Evolutionary conservation across 371 early-diverging fungal species (phyloP), one percentile per base, ranked within the genome.

Genomic region (Circinella minor): DNA sequence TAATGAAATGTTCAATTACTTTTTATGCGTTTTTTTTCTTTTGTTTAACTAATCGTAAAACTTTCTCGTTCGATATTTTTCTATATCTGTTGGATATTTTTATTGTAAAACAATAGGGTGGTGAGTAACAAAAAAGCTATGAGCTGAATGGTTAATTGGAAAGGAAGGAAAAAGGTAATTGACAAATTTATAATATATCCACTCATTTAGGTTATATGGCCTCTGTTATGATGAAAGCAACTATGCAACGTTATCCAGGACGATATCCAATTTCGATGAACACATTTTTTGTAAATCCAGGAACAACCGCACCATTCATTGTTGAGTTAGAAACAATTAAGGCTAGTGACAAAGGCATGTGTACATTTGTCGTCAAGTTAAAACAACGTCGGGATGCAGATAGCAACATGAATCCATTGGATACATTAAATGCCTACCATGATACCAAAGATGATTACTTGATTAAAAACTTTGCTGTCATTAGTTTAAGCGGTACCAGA

Each of bases 141-240:
- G 11, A 43, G 11, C 3, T 43, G 43, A 9, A 11, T 6, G 43
- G 43, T 43, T 43, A 6, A 43, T 11, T 43, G 43, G 43, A 43
- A 4, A 43, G 11, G 6, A 9, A 43, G 43, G 43, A 27, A 27
- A 27, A 27, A 27, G 27, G 2, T 27, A 2, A 27, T 27, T 27
- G 27, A 27, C 27, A 2, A 2, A 27, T 43, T 43, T 43, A 43
- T 51, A 51, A 51, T 27, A 51, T n/a, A 51, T 51, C 8, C 1
- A 14, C 51, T 51, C 15, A 57, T 57, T 27, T 57, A 57, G 57
- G 57, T 34, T 57, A 57, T 57, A 27, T 57, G 57, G 57, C 57
- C 1, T 57, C 57, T 18, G 14, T 27, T 5, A 57, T 57, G 57
- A 18, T 27, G 7, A 57, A 57, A n/a, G 57, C 5, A 27, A 27